phyloP scores from a whole-genome alignment of 2,329 filamentous ascomycete genomes.

The Metarhizium guizhouense region DNA sequence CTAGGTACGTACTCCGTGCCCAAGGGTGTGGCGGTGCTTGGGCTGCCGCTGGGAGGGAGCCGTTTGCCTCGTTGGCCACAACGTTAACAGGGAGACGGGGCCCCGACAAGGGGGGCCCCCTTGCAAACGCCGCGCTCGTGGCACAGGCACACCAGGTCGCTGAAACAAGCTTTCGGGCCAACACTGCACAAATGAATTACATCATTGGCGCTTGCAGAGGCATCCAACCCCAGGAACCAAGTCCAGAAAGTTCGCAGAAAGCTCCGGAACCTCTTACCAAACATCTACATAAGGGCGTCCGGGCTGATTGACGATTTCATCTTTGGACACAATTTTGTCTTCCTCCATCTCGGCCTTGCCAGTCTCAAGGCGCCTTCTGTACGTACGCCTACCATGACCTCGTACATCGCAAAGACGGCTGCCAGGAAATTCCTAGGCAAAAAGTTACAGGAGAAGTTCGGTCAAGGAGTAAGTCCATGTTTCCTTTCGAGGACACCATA shows the following conservation, averaged over 20 bases:
- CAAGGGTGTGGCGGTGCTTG: slow-evolving; percentile 4
- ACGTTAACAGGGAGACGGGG: no score
- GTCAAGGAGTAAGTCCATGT: slow-evolving; percentile 36
- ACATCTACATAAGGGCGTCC: background rate
- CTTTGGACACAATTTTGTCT: background rate
- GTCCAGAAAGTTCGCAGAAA: background rate
- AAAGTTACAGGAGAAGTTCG: slow-evolving; percentile 47
- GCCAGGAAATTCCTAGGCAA: slow-evolving; percentile 50
- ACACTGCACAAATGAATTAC: slow-evolving; percentile 9
- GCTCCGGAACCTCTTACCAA: background rate
- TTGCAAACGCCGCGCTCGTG: no score
- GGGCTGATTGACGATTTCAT: background rate
- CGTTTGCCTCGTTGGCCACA: background rate
- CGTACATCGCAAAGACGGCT: slow-evolving; percentile 43
- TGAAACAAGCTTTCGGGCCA: background rate
- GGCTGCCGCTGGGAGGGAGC: slow-evolving; percentile 3
- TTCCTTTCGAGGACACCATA: background rate
- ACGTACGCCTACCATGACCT: slow-evolving; percentile 33
- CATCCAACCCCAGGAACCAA: background rate
- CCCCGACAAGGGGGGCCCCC: no score
- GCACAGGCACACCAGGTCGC: background rate
- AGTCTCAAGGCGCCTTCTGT: background rate
- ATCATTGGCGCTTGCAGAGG: slow-evolving; percentile 12
- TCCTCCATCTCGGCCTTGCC: background rate
- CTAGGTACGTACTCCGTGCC: background rate